A percentile compares a stretch with the other conserved stretches of the same genome.
These are phyloP conservation scores for Pneumocystis canis DNA, from an alignment of 1,139 yeast species.

Conservation along the genomic window DNA sequence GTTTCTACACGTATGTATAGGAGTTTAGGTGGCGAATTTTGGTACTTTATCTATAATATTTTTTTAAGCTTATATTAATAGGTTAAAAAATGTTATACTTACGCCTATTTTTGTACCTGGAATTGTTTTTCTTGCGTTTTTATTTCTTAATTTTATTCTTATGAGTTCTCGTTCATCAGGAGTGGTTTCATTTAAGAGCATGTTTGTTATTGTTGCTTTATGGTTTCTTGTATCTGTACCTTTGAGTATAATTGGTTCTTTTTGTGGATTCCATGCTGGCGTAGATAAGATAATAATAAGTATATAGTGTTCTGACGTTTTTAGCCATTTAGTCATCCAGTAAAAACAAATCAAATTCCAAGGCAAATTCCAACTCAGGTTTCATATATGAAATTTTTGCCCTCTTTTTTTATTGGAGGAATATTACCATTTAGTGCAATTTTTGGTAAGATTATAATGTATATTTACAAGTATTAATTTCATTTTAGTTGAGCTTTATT, in stretches of 20 bases:
- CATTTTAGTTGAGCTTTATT: conserved; percentile 76
- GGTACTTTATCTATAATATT: conserved; percentile 39
- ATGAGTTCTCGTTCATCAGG: conserved; percentile 74
- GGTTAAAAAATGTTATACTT: conserved; percentile 43
- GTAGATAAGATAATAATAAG: neutral
- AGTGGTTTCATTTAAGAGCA: conserved; percentile 85
- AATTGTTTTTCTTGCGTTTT: conserved; percentile 43
- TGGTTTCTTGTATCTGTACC: conserved; percentile 87
- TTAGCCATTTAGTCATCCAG: conserved; percentile 17
- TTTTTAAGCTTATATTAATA: neutral
- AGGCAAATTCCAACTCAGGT: conserved; percentile 91
- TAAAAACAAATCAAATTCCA: conserved; percentile 56
- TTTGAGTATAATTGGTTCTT: conserved; percentile 63
- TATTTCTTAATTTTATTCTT: conserved; percentile 68
- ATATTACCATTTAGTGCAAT: conserved; percentile 59
- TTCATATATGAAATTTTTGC: conserved; percentile 56
- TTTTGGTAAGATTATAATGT: neutral
- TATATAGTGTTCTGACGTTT: neutral
- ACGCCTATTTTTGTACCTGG: conserved; percentile 85
- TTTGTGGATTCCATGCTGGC: conserved; percentile 50
- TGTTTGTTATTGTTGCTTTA: conserved; percentile 61
- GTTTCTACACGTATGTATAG: conserved; percentile 76
- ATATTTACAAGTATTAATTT: conserved; percentile 43
- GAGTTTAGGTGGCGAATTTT: conserved; percentile 79
- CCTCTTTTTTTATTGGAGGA: conserved; percentile 66